A percentile compares a stretch with the other conserved stretches of the same genome.
phyloP scores from a whole-genome alignment of 2,329 filamentous ascomycete species.

The Fusarium sp. region DNA sequence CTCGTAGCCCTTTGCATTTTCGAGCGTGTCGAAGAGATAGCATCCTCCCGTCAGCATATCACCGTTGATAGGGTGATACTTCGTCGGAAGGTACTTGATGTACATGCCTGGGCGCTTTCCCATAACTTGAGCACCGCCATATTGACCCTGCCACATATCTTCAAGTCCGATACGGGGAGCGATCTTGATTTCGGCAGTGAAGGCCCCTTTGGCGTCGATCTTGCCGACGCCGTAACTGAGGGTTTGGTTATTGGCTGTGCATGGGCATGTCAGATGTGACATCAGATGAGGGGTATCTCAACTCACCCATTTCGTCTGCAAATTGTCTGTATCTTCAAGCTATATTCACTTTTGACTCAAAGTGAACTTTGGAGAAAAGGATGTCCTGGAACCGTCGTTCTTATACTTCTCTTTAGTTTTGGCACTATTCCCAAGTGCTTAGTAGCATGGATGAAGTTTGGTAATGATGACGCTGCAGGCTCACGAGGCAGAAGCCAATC shows the following conservation, averaged over 20 bases:
- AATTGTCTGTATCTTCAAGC: background rate
- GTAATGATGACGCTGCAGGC: slow-evolving; percentile 11
- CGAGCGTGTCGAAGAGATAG: slow-evolving; percentile 26
- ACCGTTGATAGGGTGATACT: slow-evolving; percentile 28
- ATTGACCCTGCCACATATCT: slow-evolving; percentile 32
- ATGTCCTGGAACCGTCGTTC: background rate
- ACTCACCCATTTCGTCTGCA: slow-evolving; percentile 7
- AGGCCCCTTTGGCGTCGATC: slow-evolving; percentile 22
- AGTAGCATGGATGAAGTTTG: background rate
- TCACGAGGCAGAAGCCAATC: background rate
- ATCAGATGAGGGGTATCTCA: background rate
- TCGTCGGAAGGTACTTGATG: slow-evolving; percentile 27
- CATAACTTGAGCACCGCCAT: slow-evolving; percentile 25
- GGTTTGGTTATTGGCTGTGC: background rate
- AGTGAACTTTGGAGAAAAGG: background rate
- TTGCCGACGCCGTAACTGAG: slow-evolving; percentile 12
- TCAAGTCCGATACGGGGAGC: slow-evolving; percentile 10
- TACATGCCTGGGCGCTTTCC: slow-evolving; percentile 31
- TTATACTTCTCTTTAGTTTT: background rate
- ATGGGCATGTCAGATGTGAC: background rate
- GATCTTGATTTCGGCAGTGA: slow-evolving; percentile 31
- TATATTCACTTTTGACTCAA: background rate
- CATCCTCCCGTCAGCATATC: slow-evolving; percentile 27
- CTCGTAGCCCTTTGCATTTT: slow-evolving; percentile 18
- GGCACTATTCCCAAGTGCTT: background rate